Conservation (phyloP, 257 asterid genomes). For the Anisodus acutangulus region DNA sequence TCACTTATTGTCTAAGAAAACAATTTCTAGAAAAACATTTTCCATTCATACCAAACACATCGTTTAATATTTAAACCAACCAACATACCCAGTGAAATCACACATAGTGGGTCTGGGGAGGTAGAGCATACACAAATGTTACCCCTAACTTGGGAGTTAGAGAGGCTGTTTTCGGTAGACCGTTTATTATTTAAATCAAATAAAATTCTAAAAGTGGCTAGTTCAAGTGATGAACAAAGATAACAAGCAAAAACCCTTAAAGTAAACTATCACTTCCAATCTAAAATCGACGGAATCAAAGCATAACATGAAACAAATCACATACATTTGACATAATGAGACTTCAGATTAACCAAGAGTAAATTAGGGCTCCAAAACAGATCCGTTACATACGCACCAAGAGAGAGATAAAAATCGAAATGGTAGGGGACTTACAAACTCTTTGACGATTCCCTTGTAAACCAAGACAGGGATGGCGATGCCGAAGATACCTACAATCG, state of each 20-base stretch:
- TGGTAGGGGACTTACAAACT: constrained; percentile 57
- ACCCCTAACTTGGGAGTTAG: no score
- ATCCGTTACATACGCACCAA: background rate
- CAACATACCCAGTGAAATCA: no score
- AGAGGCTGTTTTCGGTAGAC: no score
- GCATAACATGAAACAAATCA: background rate
- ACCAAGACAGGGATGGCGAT: constrained; percentile 73
- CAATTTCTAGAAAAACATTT: no score
- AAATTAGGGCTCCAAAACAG: background rate
- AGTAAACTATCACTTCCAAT: background rate
- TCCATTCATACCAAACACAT: no score
- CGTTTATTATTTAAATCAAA: no score
- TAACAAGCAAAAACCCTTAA: background rate
- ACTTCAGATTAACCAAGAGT: background rate
- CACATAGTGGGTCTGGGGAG: no score
- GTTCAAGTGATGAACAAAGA: background rate
- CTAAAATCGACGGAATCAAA: background rate
- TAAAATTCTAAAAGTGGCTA: background rate
- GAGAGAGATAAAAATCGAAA: no score
- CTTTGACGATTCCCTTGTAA: constrained; percentile 88
- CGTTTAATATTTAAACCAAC: no score
- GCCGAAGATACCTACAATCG: constrained; percentile 86
- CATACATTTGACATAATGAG: background rate
- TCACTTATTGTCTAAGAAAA: no score
- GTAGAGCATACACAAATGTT: no score